A percentile compares a stretch with the other conserved stretches of the same genome.
Conservation (phyloP, 306 rosid genomes). For the Corylus heterophylla region DNA sequence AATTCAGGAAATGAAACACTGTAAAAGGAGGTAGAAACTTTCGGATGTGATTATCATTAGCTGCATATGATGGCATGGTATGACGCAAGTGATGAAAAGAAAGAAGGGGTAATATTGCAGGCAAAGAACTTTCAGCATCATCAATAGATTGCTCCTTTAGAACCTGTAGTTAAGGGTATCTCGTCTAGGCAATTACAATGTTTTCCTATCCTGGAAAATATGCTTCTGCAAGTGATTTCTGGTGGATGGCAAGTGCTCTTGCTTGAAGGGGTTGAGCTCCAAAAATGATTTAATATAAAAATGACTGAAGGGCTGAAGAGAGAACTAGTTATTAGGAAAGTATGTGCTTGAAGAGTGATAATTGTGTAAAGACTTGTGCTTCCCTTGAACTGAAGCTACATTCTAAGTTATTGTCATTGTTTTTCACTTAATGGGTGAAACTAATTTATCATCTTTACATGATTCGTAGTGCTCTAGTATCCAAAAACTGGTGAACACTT, state of each 20-base stretch:
- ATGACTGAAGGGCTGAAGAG: neutral
- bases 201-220: neutral
- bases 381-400: neutral
- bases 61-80: neutral
- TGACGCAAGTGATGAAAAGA: constrained; percentile 14
- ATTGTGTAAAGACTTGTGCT: neutral
- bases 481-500: neutral
- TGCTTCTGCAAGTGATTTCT: neutral
- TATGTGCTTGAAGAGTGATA: neutral
- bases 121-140: constrained; percentile 16
- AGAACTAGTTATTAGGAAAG: neutral
- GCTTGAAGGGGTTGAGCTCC: neutral
- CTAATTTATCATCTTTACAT: neutral
- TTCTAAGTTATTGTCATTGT: neutral
- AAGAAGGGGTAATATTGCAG: neutral
- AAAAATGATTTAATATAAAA: neutral
- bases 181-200: neutral
- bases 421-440: neutral
- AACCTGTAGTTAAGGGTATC: neutral
- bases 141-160: neutral
- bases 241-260: neutral
- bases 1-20: constrained; percentile 30
- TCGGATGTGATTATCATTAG: neutral
- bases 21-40: constrained; percentile 20
- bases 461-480: neutral